Evolutionary conservation across 2,329 filamentous ascomycete species (phyloP), one percentile per base, ranked within the genome.

Genomic region (Botrytis deweyae): DNA sequence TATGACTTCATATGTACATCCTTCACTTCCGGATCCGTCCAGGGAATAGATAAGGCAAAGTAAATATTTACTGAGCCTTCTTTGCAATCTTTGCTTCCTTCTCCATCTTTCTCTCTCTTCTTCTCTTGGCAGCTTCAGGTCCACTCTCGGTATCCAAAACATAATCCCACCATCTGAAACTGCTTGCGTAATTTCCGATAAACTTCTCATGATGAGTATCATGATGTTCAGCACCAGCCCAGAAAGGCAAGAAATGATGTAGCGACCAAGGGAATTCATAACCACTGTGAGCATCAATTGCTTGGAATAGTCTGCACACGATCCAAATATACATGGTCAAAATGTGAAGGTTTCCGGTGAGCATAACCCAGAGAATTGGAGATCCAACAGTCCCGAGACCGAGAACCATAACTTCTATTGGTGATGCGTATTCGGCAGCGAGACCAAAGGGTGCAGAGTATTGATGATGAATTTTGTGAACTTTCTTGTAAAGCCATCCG

Each of bases 101-200:
- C 74, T 89, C 83, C 72, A 86, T 80, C 89, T 93, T 95, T 83
- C 86, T 90, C 84, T 96, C 94, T 75, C 94, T 89, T 81, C 95
- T 91, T 81, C 88, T 89, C 90, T 94, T 95, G 79, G 92, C 88
- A 59, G 95, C 93, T 84, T 97, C 95, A 55, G 93, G 89, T 71
- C 93, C 94, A 77, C 93, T 93, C 88, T 99, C 95, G 76, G 96
- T 99, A 84, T 98, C 95, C 78, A 98, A 88, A 79, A 91, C 83
- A 83, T 92, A 97, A 86, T 99, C 96, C 96, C 96, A 99, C 96
- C 96, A 99, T 83, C 95, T 90, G 90, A 99, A 99, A 87, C 93
- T 97, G 82, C 94, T 97, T 70, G 95, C 87, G 83, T 98, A 99
- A 87, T 99, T 99, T 80, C 96, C 96, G 77, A 99, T 94, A 85